Conservation (phyloP, 2,329 filamentous ascomycete species). For the Trichoderma arundinaceum region DNA sequence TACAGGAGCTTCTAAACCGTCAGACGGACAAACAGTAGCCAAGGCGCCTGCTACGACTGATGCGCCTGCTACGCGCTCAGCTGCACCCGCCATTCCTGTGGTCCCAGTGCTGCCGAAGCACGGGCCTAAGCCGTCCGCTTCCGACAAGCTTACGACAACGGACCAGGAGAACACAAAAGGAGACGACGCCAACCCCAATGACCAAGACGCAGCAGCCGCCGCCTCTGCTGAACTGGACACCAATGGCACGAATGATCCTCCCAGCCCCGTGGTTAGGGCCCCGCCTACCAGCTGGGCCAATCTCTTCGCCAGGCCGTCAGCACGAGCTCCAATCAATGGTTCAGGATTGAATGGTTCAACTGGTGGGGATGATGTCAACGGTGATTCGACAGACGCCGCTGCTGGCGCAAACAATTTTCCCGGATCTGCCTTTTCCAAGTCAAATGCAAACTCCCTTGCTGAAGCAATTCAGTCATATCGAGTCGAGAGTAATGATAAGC, state of each 20-base stretch:
- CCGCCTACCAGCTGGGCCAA: constrained; percentile 50
- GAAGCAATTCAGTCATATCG: constrained; percentile 79
- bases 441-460: constrained; percentile 65
- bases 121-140: constrained; percentile 40
- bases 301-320: constrained; percentile 45
- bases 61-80: constrained; percentile 40
- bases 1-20: constrained; percentile 33
- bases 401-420: constrained; percentile 36
- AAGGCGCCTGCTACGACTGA: constrained; percentile 38
- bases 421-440: constrained; percentile 49
- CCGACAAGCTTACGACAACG: constrained; percentile 18
- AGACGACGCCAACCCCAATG: constrained; percentile 31
- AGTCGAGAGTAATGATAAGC: constrained; percentile 67
- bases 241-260: constrained; percentile 34
- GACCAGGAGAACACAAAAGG: constrained; percentile 26
- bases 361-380: constrained; percentile 37
- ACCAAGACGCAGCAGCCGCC: constrained; percentile 29
- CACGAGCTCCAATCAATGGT: constrained; percentile 34
- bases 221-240: neutral
- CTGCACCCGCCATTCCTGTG: constrained; percentile 51
- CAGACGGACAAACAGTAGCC: constrained; percentile 30
- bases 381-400: constrained; percentile 34
- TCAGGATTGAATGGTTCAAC: constrained; percentile 41
- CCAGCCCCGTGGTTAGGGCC: constrained; percentile 39
- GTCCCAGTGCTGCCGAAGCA: constrained; percentile 55